A percentile compares a stretch with the other conserved stretches of the same genome.
These are phyloP conservation scores for Pseudocercospora eumusae DNA, from an alignment of 2,329 filamentous ascomycete genomes.

Conservation along the genomic window DNA sequence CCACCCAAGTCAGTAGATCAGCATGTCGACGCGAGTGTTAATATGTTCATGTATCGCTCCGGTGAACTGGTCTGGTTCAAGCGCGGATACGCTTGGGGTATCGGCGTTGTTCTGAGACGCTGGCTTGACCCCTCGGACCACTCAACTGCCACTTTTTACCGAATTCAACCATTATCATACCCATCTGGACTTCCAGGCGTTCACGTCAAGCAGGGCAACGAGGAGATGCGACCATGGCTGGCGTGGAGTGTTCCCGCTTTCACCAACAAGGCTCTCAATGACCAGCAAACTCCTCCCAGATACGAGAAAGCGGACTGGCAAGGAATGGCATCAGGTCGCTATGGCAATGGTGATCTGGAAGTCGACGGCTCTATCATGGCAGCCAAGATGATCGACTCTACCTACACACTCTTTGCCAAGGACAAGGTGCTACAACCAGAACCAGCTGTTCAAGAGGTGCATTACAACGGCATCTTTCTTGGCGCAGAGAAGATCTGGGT, in stretches of 20 bases:
- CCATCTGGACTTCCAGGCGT: constrained; percentile 29
- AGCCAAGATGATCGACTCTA: constrained; percentile 57
- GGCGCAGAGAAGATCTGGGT: constrained; percentile 63
- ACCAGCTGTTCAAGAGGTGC: constrained; percentile 44
- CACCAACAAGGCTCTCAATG: constrained; percentile 49
- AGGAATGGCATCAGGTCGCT: constrained; percentile 43
- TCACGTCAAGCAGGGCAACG: constrained; percentile 49
- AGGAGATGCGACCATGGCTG: constrained; percentile 57
- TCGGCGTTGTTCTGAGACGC: constrained; percentile 54
- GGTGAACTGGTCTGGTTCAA: constrained; percentile 62
- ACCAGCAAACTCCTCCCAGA: constrained; percentile 40
- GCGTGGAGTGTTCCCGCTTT: constrained; percentile 59
- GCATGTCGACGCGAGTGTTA: constrained; percentile 50
- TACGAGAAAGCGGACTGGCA: constrained; percentile 58
- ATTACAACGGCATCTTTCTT: constrained; percentile 58
- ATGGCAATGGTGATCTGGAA: constrained; percentile 52
- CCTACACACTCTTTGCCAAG: constrained; percentile 57
- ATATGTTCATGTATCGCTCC: constrained; percentile 54
- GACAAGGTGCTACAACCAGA: constrained; percentile 44
- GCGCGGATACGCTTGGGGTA: constrained; percentile 55
- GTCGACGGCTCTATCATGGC: constrained; percentile 61
- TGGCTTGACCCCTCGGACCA: constrained; percentile 34
- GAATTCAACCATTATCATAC: constrained; percentile 47
- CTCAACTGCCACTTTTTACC: constrained; percentile 34
- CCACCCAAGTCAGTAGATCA: constrained; percentile 50